These are phyloP conservation scores for Dalbergia oliveri DNA, from an alignment of 306 rosid genomes.

Conservation along the genomic window DNA sequence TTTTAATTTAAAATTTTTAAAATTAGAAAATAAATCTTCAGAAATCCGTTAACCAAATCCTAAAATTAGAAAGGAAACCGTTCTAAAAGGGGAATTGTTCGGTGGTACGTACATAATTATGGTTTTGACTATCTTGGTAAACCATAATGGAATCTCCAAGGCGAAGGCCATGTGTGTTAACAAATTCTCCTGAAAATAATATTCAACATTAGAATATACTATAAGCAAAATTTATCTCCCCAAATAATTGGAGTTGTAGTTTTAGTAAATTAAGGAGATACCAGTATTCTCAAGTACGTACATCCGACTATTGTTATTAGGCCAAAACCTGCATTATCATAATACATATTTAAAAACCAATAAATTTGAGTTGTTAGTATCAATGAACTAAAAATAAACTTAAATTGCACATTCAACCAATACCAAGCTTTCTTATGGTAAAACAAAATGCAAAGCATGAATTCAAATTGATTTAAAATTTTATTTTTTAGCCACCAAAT, in stretches of 20 bases:
- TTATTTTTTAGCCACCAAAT: neutral
- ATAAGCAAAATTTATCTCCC: neutral
- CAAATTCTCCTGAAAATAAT: conserved; percentile 79
- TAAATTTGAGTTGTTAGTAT: neutral
- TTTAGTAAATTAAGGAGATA: conserved; percentile 43
- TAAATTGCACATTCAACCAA: conserved; percentile 13
- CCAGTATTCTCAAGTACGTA: conserved; percentile 97
- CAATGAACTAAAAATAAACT: conserved; percentile 9
- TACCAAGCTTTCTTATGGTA: neutral
- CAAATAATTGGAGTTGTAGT: neutral
- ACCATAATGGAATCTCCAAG: conserved; percentile 82
- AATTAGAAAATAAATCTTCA: neutral
- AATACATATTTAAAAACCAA: neutral
- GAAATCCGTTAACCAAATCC: no score
- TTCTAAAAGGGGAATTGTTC: neutral
- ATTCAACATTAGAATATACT: neutral
- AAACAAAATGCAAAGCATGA: neutral
- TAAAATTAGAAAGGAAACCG: neutral
- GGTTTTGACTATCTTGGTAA: conserved; percentile 67
- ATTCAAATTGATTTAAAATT: conserved; percentile 7
- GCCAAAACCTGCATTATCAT: conserved; percentile 82
- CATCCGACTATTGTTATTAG: conserved; percentile 96
- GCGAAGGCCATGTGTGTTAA: conserved; percentile 71
- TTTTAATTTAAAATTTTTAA: neutral
- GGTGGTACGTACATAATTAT: conserved; percentile 65